A percentile compares a stretch with the other conserved stretches of the same genome.
Conservation (phyloP, 106 monocot species). For the Dioscorea dumetorum region DNA sequence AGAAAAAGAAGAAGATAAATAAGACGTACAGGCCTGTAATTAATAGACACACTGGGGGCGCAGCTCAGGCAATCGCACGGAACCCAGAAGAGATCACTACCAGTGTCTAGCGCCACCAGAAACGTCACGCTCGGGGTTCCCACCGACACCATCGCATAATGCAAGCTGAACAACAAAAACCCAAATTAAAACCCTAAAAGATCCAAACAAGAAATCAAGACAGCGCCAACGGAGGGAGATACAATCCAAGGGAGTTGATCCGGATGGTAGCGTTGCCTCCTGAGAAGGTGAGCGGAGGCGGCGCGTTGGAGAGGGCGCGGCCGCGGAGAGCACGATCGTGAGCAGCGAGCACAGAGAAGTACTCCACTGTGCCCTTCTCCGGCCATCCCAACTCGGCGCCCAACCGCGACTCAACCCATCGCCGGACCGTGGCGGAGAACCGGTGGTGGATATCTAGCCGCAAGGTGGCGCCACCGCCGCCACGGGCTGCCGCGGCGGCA, state of each 20-base stretch:
- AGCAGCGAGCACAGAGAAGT: conserved; percentile 41
- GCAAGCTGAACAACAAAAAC: conserved; percentile 39
- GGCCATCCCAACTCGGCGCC: conserved; percentile 20
- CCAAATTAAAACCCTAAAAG: neutral
- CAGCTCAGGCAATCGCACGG: conserved; percentile 71
- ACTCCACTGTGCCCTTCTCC: conserved; percentile 29
- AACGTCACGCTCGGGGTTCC: conserved; percentile 70
- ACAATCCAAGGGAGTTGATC: conserved; percentile 60
- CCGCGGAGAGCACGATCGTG: conserved; percentile 38
- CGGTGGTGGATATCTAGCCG: conserved; percentile 74
- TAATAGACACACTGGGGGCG: conserved; percentile 30
- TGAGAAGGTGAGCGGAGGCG: conserved; percentile 28
- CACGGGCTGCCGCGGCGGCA: neutral
- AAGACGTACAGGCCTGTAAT: conserved; percentile 27
- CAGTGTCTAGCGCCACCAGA: conserved; percentile 85
- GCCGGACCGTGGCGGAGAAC: conserved; percentile 57
- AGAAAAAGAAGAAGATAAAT: neutral
- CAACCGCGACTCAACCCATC: conserved; percentile 35
- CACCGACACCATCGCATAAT: conserved; percentile 59
- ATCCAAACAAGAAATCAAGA: neutral
- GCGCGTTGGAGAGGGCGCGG: conserved; percentile 11
- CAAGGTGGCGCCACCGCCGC: conserved; percentile 7
- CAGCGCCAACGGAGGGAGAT: conserved; percentile 4
- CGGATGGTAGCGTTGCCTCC: conserved; percentile 39
- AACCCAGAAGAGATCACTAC: conserved; percentile 90